Percentiles rank a stretch among this genome's conserved stretches.
Conservation (phyloP, 2,329 filamentous ascomycete species). For the Plectosphaerella plurivora region DNA sequence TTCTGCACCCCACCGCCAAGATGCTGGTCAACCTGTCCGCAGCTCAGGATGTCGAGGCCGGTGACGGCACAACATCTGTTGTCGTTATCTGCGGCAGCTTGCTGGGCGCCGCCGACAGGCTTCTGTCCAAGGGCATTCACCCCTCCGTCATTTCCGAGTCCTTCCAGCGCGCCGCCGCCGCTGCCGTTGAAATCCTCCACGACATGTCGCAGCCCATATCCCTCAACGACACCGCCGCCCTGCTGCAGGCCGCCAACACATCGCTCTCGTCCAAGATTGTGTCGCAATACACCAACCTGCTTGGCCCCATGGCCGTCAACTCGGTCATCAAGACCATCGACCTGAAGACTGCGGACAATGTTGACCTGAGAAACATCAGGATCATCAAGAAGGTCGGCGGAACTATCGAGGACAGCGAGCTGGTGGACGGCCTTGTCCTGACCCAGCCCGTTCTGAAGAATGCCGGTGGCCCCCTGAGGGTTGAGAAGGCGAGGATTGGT, state of each 20-base stretch:
- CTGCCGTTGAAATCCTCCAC: conserved; percentile 84
- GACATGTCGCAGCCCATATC: conserved; percentile 94
- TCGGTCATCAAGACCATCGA: conserved; percentile 95
- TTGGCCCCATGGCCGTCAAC: conserved; percentile 98
- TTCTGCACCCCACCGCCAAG: conserved; percentile 98
- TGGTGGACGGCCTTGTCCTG: conserved; percentile 90
- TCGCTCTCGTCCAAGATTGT: conserved; percentile 98
- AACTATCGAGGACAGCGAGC: conserved; percentile 96
- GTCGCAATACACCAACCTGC: conserved; percentile 88
- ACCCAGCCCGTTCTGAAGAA: conserved; percentile 92
- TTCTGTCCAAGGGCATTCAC: conserved; percentile 91
- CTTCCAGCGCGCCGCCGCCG: conserved; percentile 89
- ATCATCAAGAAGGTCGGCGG: conserved; percentile 97
- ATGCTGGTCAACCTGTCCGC: conserved; percentile 98
- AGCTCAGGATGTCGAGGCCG: conserved; percentile 96
- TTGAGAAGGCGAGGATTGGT: conserved; percentile 96
- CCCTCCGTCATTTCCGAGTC: conserved; percentile 96
- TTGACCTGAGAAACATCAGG: conserved; percentile 92
- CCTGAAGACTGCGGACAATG: conserved; percentile 90
- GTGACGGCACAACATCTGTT: conserved; percentile 96
- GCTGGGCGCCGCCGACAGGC: conserved; percentile 85
- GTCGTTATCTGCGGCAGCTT: conserved; percentile 97
- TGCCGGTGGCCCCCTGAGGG: conserved; percentile 81
- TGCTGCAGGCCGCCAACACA: conserved; percentile 94
- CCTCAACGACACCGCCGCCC: conserved; percentile 79